Evolutionary conservation across 495 filamentous ascomycete species (phyloP), one percentile per base, ranked within the genome.

Genomic region (Achaetomiella virescens): DNA sequence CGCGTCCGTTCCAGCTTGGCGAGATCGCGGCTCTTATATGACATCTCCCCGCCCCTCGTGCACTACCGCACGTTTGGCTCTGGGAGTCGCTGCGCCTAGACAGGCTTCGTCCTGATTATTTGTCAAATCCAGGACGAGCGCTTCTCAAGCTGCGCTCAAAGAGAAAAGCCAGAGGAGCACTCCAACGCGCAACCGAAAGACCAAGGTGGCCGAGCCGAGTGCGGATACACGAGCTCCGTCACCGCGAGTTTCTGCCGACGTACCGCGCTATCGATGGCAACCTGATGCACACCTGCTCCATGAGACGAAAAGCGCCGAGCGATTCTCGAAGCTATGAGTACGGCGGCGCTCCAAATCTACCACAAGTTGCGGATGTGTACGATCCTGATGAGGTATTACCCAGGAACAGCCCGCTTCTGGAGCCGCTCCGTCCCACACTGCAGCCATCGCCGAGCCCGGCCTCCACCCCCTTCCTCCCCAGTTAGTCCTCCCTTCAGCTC

Each of bases 321-420:
- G 64, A 27, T 37, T 61, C 64, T 66, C 62, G 70, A 71, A 73
- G 70, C 63, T 62, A 76, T 76, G 72, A 73, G 66, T 71, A 66
- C 71, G 65, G 64, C 65, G 61, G 57, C 62, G 69, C 67, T 65
- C 63, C 70, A 51, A 50, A 64, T 62, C 27, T 55, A 64, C 59
- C 66, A 67, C 72, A 75, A 65, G 71, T 55, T 65, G 59, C 67
- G 65, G 63, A 73, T 57, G 41, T 69, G 44, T 78, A 75, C 64
- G 69, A 75, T 63, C 66, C 73, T 57, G 72, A 77, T 70, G 74
- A 75, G 57, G 70, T 67, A 44, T 60, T 71, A 33, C 66, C 68
- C 37, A 64, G 61, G 55, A 70, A 71, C 64, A 75, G 70, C 65
- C 73, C 73, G 58, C 64, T 66, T 54, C 63, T 75, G 64, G 64